Evolutionary conservation across 2,329 filamentous ascomycete genomes (phyloP), one percentile per base, ranked within the genome.

Genomic region (Pestalotiopsis fici): DNA sequence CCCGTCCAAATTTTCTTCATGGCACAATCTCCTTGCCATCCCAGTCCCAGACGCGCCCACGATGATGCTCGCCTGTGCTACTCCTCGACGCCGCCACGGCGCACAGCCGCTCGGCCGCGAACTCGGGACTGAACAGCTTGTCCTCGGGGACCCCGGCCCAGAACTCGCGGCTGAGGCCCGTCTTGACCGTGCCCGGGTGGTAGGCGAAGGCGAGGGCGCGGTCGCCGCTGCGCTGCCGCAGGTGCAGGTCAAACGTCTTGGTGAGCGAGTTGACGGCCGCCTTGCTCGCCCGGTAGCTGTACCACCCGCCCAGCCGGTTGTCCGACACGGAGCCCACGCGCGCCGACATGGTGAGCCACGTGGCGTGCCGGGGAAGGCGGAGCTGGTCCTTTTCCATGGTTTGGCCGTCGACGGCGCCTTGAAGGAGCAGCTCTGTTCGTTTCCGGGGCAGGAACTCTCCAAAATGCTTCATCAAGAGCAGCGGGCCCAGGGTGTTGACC

Each of bases 131-230:
- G 71, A 95, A 90, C 71, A 96, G 79, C 78, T 90, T 89, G 1
- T 75, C 83, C 71, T 86, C 83, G 59, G 83, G 83, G 55, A 91
- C 89, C 54, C 83, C 87, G 0, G 75, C 82, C 93, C 92, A 95
- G 75, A 93, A 96, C 56, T 89, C 89, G 73, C 83, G 85, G 70
- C 90, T 93, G 69, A 97, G 80, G 11, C 86, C 90, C 63, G 93
- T 96, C 81, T 86, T 90, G 61, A 96, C 93, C 1, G 93, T 96
- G 2, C 93, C 93, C 1, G 93, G 93, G 78, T 96, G 93, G 74
- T 96, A 85, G 11, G 86, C 87, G 12, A 97, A 80, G 1, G 89
- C 88, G 71, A 94, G 83, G 0, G 91, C 92, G 64, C 87, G 88
- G 0, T 87, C 85, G 0, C 85, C 88, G 67, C 86, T 85, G 55